Percentiles rank a stretch among this genome's conserved stretches.
These are phyloP conservation scores for Neospermospora avenae DNA, from an alignment of 2,329 filamentous ascomycete genomes.

Conservation along the genomic window DNA sequence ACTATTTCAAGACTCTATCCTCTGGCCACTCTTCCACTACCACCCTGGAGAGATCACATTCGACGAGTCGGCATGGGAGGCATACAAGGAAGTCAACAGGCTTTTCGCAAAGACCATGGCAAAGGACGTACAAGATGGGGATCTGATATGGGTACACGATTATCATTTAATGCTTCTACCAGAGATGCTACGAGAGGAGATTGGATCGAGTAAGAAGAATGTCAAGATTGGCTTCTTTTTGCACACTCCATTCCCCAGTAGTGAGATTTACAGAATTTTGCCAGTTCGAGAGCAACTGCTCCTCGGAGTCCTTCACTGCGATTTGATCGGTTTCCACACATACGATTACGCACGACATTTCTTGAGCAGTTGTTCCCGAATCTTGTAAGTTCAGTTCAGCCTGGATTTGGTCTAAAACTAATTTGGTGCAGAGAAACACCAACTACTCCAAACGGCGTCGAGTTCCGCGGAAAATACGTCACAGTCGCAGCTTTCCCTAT, in stretches of 20 bases:
- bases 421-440: slow-evolving; percentile 49
- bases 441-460: slow-evolving; percentile 90
- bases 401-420: background rate
- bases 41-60: slow-evolving; percentile 98
- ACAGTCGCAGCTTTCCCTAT: slow-evolving; percentile 96
- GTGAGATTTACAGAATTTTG: slow-evolving; percentile 93
- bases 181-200: slow-evolving; percentile 89
- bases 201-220: slow-evolving; percentile 77
- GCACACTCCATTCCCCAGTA: slow-evolving; percentile 95
- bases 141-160: slow-evolving; percentile 97
- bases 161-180: slow-evolving; percentile 98
- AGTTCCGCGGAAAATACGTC: slow-evolving; percentile 83
- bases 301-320: slow-evolving; percentile 84
- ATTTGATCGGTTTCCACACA: slow-evolving; percentile 96
- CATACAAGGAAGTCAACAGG: slow-evolving; percentile 89
- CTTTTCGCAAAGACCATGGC: slow-evolving; percentile 87
- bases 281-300: slow-evolving; percentile 89
- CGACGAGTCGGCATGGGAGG: slow-evolving; percentile 90
- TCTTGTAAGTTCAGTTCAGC: slow-evolving; percentile 56
- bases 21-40: slow-evolving; percentile 99
- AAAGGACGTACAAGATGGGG: slow-evolving; percentile 85
- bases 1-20: slow-evolving; percentile 71
- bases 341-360: slow-evolving; percentile 99
- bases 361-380: slow-evolving; percentile 91
- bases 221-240: slow-evolving; percentile 98